Base-by-base conservation (phyloP, 1,139 yeast genomes). In the Yamadazyma mexicana region DNA sequence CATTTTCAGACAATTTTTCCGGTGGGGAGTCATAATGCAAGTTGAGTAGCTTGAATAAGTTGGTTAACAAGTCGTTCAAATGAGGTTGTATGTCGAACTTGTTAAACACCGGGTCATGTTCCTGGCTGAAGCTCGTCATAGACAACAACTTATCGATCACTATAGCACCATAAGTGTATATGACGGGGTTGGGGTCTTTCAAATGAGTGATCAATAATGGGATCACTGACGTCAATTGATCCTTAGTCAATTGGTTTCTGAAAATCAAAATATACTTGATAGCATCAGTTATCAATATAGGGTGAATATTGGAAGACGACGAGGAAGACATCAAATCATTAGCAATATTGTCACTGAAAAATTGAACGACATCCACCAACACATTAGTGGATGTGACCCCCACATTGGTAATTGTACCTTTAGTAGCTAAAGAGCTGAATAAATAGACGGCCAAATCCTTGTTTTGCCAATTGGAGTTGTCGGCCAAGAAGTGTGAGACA, bases 1-100 rank as follows among this genome's bases (percentile, higher is more conserved):
- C 98, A 61, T 94, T 94, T 58, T 92, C 98, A 0, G 98, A 92
- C 44, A 94, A 69, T 57, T 89, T 91, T 59, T 91, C 97, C 0
- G 98, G 97, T 0, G 89, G 70, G 14, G 49, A 42, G 26, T 48
- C 50, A 25, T 46, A 42, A 31, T 41, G 40, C 4, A 65, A 57
- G 27, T 77, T 74, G 40, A 92, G 82, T 39, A 89, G 72, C 33
- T 72, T 66, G 52, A 92, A 86, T 39, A 91, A 68, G 45, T 77
- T 83, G 27, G 75, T 72, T 40, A 92, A 67, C 33, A 91, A 66
- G 17, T 77, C 74, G 31, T 66, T 62, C n/a, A 61, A 50, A 46
- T 49, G 66, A 8, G 74, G 73, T 44, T 62, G 62, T 27, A 94
- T 70, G 61, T 94, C 98, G 7, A 60, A 58, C 55, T 87, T 88